phyloP scores from a whole-genome alignment of 345 rosid genomes.

The Corchorus capsularis region DNA sequence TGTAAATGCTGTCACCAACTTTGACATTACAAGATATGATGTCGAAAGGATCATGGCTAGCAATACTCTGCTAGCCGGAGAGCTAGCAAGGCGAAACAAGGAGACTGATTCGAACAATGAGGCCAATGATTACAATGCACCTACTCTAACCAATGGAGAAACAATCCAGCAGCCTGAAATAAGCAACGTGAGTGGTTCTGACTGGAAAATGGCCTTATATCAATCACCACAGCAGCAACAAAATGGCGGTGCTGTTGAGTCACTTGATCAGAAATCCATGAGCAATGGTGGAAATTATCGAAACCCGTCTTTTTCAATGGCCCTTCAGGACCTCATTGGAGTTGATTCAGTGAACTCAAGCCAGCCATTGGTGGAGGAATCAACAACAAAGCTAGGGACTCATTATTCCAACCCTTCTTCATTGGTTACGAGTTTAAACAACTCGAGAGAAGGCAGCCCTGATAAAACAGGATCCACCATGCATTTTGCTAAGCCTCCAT shows the following conservation, averaged over 20 bases:
- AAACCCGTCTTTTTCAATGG: slow-evolving; percentile 34
- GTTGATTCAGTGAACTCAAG: slow-evolving; percentile 39
- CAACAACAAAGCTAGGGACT: slow-evolving; percentile 26
- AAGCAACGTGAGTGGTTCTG: slow-evolving; percentile 31
- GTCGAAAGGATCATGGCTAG: slow-evolving; percentile 80
- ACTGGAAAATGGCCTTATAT: slow-evolving; percentile 49
- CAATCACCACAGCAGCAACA: slow-evolving; percentile 35
- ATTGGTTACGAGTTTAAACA: slow-evolving; percentile 61
- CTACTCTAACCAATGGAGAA: slow-evolving; percentile 21
- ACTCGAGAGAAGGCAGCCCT: slow-evolving; percentile 70
- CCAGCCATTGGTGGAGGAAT: slow-evolving; percentile 38
- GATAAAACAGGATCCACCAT: slow-evolving; percentile 45
- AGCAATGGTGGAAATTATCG: slow-evolving; percentile 29
- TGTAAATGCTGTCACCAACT: slow-evolving; percentile 76
- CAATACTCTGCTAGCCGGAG: slow-evolving; percentile 71
- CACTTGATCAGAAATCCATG: slow-evolving; percentile 36
- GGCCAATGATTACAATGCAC: slow-evolving; percentile 26
- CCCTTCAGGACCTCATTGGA: slow-evolving; percentile 49
- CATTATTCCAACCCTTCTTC: slow-evolving; percentile 60
- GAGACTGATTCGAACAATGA: slow-evolving; percentile 30
- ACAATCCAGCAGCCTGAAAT: slow-evolving; percentile 19
- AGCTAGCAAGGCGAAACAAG: slow-evolving; percentile 60
- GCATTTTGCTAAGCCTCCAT: slow-evolving; percentile 55
- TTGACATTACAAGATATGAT: slow-evolving; percentile 69
- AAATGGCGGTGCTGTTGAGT: slow-evolving; percentile 22